These are phyloP conservation scores for Leptoxyphium fumago DNA, from an alignment of 2,329 filamentous ascomycete species.

Conservation along the genomic window DNA sequence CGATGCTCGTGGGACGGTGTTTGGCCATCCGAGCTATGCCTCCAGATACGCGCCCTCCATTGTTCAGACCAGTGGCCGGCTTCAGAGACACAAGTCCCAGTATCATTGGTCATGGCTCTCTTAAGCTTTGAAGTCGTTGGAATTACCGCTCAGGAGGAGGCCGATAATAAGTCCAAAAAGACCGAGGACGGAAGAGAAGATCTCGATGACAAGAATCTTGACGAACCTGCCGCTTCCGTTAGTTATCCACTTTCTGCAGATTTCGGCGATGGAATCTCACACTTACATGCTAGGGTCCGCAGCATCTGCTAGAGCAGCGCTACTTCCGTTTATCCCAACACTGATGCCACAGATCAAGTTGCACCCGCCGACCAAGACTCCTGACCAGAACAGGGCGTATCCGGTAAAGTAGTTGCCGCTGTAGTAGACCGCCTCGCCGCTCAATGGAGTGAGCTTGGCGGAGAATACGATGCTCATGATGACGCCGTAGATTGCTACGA, in stretches of 20 bases:
- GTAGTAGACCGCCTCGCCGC: constrained; percentile 51
- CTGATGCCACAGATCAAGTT: constrained; percentile 93
- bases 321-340: constrained; percentile 95
- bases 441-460: constrained; percentile 59
- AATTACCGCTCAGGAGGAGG: constrained; percentile 73
- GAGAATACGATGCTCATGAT: constrained; percentile 99
- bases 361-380: constrained; percentile 85
- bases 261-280: too few species aligned
- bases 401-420: constrained; percentile 83
- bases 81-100: too few species aligned
- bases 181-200: constrained; percentile 94
- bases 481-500: constrained; percentile 98
- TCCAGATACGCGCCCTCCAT: too few species aligned
- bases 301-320: constrained; percentile 89
- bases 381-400: constrained; percentile 91
- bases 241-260: too few species aligned
- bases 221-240: constrained; percentile 54
- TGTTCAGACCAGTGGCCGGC: too few species aligned
- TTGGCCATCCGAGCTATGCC: too few species aligned
- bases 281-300: constrained; percentile 78
- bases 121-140: constrained; percentile 47
- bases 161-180: constrained; percentile 94
- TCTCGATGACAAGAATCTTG: constrained; percentile 97
- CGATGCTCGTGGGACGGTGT: too few species aligned
- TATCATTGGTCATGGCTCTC: not conserved